Evolutionary conservation across 2,329 filamentous ascomycete genomes (phyloP), one percentile per base, ranked within the genome.

Genomic region (Penicillium rolfsii): DNA sequence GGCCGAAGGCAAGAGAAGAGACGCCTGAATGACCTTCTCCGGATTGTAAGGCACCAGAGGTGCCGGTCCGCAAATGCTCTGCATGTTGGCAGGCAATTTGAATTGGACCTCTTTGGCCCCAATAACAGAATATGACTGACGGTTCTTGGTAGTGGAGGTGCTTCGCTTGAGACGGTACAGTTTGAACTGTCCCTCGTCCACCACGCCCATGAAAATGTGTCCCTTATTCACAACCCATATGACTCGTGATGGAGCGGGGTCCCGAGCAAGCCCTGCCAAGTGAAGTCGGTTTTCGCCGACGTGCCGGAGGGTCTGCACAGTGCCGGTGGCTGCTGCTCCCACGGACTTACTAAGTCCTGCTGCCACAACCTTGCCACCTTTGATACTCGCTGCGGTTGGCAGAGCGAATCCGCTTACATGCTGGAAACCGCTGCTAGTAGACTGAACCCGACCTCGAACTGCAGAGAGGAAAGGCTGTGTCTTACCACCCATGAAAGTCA

Each of bases 391-490:
- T n/a, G 80, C 78, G 54, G 80, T 76, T 5, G 80, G 75, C 28
- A 81, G 73, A 2, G 76, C 77, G 66, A 83, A 77, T 30, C 77
- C 76, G 56, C 76, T 75, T 55, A 80, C 76, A 28, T 76, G 76
- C 19, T 79, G 71, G 53, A 82, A 78, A 9, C 76, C 75, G 38
- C 76, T 74, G 12, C 79, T 76, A 16, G 79, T 74, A 57, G 81
- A 82, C 2, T 81, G 79, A 35, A 81, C 77, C 59, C 84, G 76
- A 60, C 82, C 77, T 57, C 86, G 85, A 8, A 90, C 87, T 41
- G 85, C 90, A 46, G 88, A 87, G 58, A 91, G 84, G 5, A 91
- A 88, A 24, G 88, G 82, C 54, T 84, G 82, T 1, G 82, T 82
- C 58, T 74, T 80, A 50, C 77, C 89, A 54, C 86, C 89, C 52